Evolutionary conservation across 2,329 filamentous ascomycete genomes (phyloP), one percentile per base, ranked within the genome.

Genomic region (Apiospora arundinis): DNA sequence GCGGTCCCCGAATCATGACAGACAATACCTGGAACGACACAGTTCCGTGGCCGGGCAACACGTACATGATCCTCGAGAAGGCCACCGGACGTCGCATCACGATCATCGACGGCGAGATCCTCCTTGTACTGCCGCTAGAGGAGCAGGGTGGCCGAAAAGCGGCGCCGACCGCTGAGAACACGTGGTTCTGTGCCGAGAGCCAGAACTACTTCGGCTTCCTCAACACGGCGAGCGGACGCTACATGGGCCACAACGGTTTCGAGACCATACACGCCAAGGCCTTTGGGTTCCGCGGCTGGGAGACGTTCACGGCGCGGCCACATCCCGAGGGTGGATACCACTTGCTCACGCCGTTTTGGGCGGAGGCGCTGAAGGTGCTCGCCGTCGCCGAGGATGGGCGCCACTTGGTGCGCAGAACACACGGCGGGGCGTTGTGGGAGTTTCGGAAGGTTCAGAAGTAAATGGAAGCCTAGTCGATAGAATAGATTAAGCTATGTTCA

Each of bases 21-120:
- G 52, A 37, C 28, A 21, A 60, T 4, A 14, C 52, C 4, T 67
- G 65, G 65, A 28, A 67, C 65, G 65, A 67, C 7, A 46, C 42
- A 9, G 18, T 45, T 14, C 65, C 65, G 32, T 67, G 65, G 65
- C 65, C 42, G 1, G 42, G 65, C n/a, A 28, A 21, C 8, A 46
- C 42, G 16, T 67, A 67, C 23, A 67, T 67, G 42, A 67, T 67
- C 65, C 16, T 67, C 42, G 65, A 67, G 23, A 67, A 67, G 6
- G 45, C 42, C 14, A 46, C 23, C 1, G 42, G 65, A 16, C 65
- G 65, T 2, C 42, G 42, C 14, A 28, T 67, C 42, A 67, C 65
- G 42, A n/a, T 46, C 23, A 12, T 7, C 0, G 25, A 46, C 18
- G 42, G 42, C 23, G 23, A 46, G 14, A 8, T 67, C 23, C 28